These are phyloP conservation scores for Trametes punicea DNA, from an alignment of 768 basidiomycete species.

Conservation along the genomic window DNA sequence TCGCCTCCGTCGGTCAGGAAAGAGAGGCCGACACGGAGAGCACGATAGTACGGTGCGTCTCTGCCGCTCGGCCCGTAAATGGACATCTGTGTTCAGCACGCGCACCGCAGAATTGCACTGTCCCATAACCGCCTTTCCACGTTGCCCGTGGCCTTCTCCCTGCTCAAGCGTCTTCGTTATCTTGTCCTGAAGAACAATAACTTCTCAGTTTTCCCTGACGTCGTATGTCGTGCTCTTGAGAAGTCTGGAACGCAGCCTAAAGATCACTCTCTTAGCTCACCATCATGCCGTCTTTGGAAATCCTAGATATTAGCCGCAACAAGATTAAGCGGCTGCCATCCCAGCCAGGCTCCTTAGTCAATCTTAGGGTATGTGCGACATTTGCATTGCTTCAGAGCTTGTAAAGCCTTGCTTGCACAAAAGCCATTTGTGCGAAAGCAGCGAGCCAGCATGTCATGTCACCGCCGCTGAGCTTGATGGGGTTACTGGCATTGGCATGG, in stretches of 20 bases:
- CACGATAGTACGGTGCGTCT: constrained; percentile 56
- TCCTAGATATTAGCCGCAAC: constrained; percentile 92
- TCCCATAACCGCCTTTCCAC: constrained; percentile 79
- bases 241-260: background rate
- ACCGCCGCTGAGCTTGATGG: no score
- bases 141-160: constrained; percentile 70
- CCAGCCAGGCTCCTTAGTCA: constrained; percentile 72
- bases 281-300: constrained; percentile 82
- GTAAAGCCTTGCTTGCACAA: no score
- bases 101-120: constrained; percentile 66
- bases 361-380: constrained; percentile 58
- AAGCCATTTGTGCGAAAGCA: no score
- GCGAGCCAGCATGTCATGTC: no score
- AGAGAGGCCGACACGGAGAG: constrained; percentile 45
- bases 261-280: constrained; percentile 56
- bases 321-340: constrained; percentile 78
- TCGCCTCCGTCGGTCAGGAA: constrained; percentile 58
- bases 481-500: no score
- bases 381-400: no score
- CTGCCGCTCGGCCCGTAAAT: constrained; percentile 20
- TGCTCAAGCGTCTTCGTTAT: constrained; percentile 74
- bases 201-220: constrained; percentile 80
- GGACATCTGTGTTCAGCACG: background rate
- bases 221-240: constrained; percentile 50
- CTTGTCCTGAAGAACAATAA: constrained; percentile 84